Conservation (phyloP, 1,284 basidiomycete species). For the Heterobasidion occidentale region DNA sequence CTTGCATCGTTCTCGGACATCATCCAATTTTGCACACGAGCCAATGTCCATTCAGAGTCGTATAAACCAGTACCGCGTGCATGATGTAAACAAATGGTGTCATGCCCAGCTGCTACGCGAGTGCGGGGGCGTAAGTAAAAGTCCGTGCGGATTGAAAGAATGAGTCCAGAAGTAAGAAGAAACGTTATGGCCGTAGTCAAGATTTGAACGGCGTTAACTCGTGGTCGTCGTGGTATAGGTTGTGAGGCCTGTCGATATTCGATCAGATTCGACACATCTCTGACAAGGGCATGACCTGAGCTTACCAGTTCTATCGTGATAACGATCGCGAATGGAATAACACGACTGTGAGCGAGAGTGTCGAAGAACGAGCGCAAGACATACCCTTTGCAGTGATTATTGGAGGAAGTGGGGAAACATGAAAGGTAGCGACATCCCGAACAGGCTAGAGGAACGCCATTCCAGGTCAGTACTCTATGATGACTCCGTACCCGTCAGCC, state of each 20-base stretch:
- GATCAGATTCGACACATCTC: not conserved
- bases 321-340: not conserved
- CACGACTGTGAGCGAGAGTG: not conserved
- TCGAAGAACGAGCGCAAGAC: constrained; percentile 9
- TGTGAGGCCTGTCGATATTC: constrained; percentile 26
- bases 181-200: too few relatives aligned
- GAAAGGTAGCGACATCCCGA: constrained; percentile 86
- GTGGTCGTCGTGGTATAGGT: not conserved
- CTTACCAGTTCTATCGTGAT: not conserved
- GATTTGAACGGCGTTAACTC: not conserved
- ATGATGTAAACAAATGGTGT: too few relatives aligned
- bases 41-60: too few relatives aligned
- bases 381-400: constrained; percentile 72
- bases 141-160: too few relatives aligned
- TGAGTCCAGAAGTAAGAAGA: too few relatives aligned
- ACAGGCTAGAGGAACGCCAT: constrained; percentile 49
- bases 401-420: constrained; percentile 74
- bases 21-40: too few relatives aligned
- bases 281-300: not conserved
- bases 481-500: not conserved
- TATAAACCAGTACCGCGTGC: too few relatives aligned
- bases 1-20: too few relatives aligned
- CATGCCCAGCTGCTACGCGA: too few relatives aligned
- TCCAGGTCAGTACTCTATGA: not conserved
- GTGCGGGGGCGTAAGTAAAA: too few relatives aligned